Percentiles rank a stretch among this genome's conserved stretches.
Evolutionary conservation across 768 basidiomycete genomes (phyloP).

Genomic region (Coprinopsis cinerea): DNA sequence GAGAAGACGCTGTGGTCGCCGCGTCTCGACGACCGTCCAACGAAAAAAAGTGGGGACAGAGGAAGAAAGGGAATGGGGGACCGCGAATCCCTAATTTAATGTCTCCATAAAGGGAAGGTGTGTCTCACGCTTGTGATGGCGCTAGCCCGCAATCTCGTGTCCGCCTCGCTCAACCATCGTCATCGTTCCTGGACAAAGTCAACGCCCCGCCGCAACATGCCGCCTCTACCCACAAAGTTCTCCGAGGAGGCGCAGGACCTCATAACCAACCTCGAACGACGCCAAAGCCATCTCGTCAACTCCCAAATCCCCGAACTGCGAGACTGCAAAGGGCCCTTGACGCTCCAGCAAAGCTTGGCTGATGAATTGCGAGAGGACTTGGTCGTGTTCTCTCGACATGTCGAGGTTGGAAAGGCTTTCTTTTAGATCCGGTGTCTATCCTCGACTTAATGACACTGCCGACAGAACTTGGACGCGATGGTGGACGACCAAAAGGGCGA

Average conservation of each 20-base stretch:
- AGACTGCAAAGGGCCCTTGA: slow-evolving; percentile 61
- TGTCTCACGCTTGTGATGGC: too few relatives aligned
- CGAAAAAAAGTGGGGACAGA: too few relatives aligned
- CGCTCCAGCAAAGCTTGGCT: slow-evolving; percentile 65
- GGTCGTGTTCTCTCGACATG: slow-evolving; percentile 48
- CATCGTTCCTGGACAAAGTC: too few relatives aligned
- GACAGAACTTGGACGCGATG: slow-evolving; percentile 46
- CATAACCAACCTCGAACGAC: slow-evolving; percentile 48
- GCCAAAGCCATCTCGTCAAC: slow-evolving; percentile 55
- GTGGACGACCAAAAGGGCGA: slow-evolving; percentile 68
- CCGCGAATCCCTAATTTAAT: too few relatives aligned
- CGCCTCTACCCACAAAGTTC: slow-evolving; percentile 53
- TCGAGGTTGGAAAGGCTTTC: slow-evolving; percentile 48
- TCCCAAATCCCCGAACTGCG: slow-evolving; percentile 74
- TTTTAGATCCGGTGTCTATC: slow-evolving; percentile 13
- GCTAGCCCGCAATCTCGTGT: too few relatives aligned
- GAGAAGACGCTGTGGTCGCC: too few relatives aligned
- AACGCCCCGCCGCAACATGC: too few relatives aligned
- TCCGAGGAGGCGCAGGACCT: slow-evolving; percentile 45
- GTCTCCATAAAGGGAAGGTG: too few relatives aligned
- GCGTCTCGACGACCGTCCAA: too few relatives aligned
- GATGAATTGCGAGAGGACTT: slow-evolving; percentile 76
- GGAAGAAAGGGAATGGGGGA: too few relatives aligned
- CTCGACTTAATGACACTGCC: slow-evolving; percentile 30
- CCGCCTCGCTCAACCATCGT: too few relatives aligned